Evolutionary conservation across 2,329 filamentous ascomycete genomes (phyloP).

Genomic region (Trichoderma sp.): DNA sequence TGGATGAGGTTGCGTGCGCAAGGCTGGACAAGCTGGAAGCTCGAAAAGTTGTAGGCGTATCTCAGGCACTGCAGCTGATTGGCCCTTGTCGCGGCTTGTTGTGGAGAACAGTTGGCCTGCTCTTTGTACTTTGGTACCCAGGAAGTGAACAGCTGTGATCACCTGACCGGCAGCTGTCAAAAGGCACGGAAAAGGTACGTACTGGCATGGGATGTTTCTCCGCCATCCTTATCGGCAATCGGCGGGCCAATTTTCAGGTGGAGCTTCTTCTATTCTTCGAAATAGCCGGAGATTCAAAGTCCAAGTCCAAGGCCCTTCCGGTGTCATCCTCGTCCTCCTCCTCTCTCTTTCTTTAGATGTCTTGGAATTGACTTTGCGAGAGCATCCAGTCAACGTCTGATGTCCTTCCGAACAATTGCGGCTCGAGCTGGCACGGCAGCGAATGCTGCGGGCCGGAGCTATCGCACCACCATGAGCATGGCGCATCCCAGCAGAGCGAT

Average conservation of each 20-base stretch:
- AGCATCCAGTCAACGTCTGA: slow-evolving; percentile 43
- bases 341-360: slow-evolving; percentile 34
- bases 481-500: too few species aligned
- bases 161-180: slow-evolving; percentile 1
- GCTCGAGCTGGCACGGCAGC: slow-evolving; percentile 54
- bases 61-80: slow-evolving; percentile 28
- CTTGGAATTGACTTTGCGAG: slow-evolving; percentile 30
- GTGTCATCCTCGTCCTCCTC: background rate
- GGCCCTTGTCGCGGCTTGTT: slow-evolving; percentile 22
- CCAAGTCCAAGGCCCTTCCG: background rate
- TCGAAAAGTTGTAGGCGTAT: slow-evolving; percentile 33
- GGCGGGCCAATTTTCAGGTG: slow-evolving; percentile 21
- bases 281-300: background rate
- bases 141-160: background rate
- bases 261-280: slow-evolving; percentile 7
- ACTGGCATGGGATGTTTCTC: slow-evolving; percentile 18
- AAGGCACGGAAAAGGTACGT: slow-evolving; percentile 18
- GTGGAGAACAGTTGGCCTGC: background rate
- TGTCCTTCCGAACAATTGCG: slow-evolving; percentile 57
- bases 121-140: background rate
- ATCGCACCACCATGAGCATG: slow-evolving; percentile 42
- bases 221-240: slow-evolving; percentile 19
- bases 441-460: slow-evolving; percentile 43
- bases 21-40: slow-evolving; percentile 36
- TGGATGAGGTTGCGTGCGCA: slow-evolving; percentile 29